A percentile compares a stretch with the other conserved stretches of the same genome.
phyloP scores from a whole-genome alignment of 352 stramenopile species.

The Globisporangium recalcitrans region DNA sequence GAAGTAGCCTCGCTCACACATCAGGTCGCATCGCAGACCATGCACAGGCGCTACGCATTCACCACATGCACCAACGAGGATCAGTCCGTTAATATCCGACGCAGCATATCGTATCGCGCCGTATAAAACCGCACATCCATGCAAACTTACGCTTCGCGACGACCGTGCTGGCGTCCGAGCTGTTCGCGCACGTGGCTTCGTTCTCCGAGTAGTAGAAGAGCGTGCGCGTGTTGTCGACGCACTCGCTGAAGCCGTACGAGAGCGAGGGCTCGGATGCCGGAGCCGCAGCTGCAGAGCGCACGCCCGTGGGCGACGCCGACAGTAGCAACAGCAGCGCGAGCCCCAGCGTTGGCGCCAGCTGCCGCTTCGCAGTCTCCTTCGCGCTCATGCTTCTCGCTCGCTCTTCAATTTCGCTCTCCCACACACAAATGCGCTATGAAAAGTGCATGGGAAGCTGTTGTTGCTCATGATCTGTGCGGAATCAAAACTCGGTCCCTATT shows the following conservation, averaged over 20 bases:
- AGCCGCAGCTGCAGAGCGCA: background rate
- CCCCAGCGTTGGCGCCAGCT: background rate
- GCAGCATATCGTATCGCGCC: background rate
- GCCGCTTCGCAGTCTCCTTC: no score
- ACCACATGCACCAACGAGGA: background rate
- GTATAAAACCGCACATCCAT: slow-evolving; percentile 3
- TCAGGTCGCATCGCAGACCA: slow-evolving; percentile 61
- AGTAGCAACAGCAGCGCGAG: background rate
- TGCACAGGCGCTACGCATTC: slow-evolving; percentile 47
- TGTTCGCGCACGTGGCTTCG: slow-evolving; percentile 40
- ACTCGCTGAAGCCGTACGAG: slow-evolving; percentile 77
- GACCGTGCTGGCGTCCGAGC: slow-evolving; percentile 23
- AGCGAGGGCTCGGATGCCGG: slow-evolving; percentile 14
- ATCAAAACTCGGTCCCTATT: background rate
- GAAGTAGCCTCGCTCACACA: slow-evolving; percentile 64
- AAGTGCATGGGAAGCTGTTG: background rate
- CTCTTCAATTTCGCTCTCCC: background rate
- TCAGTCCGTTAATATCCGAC: background rate
- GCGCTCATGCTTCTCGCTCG: background rate
- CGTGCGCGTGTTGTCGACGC: slow-evolving; percentile 65
- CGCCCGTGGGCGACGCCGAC: background rate
- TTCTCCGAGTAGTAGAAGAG: slow-evolving; percentile 71
- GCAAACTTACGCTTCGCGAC: slow-evolving; percentile 43
- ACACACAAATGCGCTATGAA: background rate
- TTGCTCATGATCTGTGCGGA: background rate